phyloP scores from a whole-genome alignment of 768 basidiomycete species.

The Suillus placidus region DNA sequence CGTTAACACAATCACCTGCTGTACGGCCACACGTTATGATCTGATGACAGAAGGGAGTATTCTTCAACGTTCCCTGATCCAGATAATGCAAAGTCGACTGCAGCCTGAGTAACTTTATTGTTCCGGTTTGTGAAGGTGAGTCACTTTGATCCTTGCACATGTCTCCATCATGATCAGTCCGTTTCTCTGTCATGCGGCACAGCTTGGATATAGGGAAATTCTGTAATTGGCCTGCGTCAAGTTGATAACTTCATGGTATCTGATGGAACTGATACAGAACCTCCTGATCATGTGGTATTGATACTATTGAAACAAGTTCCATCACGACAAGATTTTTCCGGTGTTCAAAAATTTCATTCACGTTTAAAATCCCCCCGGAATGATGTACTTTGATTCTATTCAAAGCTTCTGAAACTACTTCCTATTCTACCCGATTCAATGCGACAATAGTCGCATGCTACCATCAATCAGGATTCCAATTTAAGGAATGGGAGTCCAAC shows the following conservation, averaged over 20 bases:
- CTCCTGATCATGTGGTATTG: neutral
- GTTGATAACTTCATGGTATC: neutral
- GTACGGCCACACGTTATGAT: too few relatives aligned
- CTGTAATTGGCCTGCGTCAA: too few relatives aligned
- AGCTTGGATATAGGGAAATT: too few relatives aligned
- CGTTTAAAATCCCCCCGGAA: too few relatives aligned
- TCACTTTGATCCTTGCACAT: neutral
- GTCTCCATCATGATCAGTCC: neutral
- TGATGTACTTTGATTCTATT: too few relatives aligned
- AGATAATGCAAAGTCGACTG: neutral
- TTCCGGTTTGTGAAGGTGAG: neutral
- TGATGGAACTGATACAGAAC: neutral
- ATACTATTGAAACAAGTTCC: neutral
- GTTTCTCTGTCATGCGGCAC: too few relatives aligned
- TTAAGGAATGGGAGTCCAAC: neutral
- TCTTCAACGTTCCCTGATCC: neutral
- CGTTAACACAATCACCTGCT: too few relatives aligned
- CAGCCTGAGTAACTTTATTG: neutral
- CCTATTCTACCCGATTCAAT: neutral
- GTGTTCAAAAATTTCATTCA: neutral
- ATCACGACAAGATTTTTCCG: neutral
- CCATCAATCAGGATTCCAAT: neutral
- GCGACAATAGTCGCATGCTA: neutral
- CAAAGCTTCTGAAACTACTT: neutral
- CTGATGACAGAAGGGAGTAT: neutral